Percentiles rank a stretch among this genome's conserved stretches.
Evolutionary conservation across 306 rosid species (phyloP).

Genomic region (Ammopiptanthus mongolicus): DNA sequence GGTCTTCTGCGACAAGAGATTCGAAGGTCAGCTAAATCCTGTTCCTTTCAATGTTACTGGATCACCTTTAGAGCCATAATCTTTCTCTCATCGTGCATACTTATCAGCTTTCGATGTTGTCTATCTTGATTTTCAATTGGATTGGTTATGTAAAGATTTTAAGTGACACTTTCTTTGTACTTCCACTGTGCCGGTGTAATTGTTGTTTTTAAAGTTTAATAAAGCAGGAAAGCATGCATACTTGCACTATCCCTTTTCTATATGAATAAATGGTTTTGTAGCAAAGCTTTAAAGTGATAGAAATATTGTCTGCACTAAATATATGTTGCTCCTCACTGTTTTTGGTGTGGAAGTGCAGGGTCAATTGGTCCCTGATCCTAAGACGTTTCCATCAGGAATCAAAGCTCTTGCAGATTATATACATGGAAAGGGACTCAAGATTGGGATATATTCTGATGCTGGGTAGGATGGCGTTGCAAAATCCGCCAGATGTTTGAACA

Average conservation of each 20-base stretch:
- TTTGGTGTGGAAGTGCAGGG: constrained; percentile 50
- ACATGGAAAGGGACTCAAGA: constrained; percentile 80
- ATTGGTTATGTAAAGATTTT: not conserved
- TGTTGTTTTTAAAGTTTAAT: constrained; percentile 6
- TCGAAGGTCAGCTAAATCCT: constrained; percentile 46
- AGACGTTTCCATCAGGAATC: constrained; percentile 88
- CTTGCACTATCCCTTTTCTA: not conserved
- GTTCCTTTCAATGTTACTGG: not conserved
- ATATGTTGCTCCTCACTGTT: constrained; percentile 23
- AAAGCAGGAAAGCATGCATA: constrained; percentile 1
- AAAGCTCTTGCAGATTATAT: constrained; percentile 85
- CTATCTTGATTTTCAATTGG: constrained; percentile 15
- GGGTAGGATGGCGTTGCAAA: constrained; percentile 58
- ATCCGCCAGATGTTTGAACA: constrained; percentile 15
- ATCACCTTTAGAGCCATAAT: constrained; percentile 2
- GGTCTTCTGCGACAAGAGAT: constrained; percentile 54
- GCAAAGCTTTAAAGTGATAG: not conserved
- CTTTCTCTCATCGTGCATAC: not conserved
- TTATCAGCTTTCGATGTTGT: constrained; percentile 7
- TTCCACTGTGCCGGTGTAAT: not conserved
- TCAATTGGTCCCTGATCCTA: constrained; percentile 62
- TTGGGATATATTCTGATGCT: constrained; percentile 96
- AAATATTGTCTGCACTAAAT: not conserved
- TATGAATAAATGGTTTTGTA: constrained; percentile 6
- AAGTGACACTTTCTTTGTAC: not conserved